These are phyloP conservation scores for Fusarium napiforme DNA, from an alignment of 2,329 filamentous ascomycete genomes.

Conservation along the genomic window DNA sequence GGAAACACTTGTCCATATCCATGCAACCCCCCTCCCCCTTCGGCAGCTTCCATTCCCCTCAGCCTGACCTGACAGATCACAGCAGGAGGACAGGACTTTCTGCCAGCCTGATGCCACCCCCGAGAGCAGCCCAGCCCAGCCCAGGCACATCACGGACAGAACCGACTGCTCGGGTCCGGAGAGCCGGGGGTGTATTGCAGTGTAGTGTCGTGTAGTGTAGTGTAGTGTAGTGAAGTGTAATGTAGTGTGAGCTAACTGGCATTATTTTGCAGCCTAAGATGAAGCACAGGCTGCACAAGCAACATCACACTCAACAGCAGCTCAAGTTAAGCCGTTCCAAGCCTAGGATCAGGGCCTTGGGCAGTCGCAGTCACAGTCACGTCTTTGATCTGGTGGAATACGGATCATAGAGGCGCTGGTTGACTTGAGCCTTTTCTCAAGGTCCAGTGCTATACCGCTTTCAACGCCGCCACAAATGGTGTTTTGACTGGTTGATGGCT, in stretches of 20 bases:
- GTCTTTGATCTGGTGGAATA: not conserved
- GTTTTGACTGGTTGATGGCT: constrained; percentile 8
- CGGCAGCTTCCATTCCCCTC: not conserved
- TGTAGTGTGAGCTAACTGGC: not conserved
- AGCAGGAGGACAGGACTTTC: not conserved
- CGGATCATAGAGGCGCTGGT: constrained; percentile 1
- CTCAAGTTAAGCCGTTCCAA: constrained; percentile 33
- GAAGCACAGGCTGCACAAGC: not conserved
- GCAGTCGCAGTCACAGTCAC: not conserved
- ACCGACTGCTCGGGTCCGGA: constrained; percentile 45
- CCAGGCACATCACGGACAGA: constrained; percentile 18
- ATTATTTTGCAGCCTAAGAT: not conserved
- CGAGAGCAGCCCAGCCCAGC: constrained; percentile 11
- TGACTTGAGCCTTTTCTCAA: not conserved
- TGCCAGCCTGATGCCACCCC: constrained; percentile 15
- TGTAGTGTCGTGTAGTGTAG: not conserved
- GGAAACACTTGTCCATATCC: not conserved
- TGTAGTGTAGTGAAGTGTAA: not conserved
- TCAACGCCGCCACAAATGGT: constrained; percentile 26
- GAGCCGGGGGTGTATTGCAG: constrained; percentile 22
- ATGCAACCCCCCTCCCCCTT: not conserved
- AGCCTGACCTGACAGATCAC: not conserved
- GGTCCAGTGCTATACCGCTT: constrained; percentile 15
- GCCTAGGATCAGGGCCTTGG: constrained; percentile 12
- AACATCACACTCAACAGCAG: not conserved